Base-by-base conservation (phyloP, 352 stramenopile species). In the Pythium brachiatum region DNA sequence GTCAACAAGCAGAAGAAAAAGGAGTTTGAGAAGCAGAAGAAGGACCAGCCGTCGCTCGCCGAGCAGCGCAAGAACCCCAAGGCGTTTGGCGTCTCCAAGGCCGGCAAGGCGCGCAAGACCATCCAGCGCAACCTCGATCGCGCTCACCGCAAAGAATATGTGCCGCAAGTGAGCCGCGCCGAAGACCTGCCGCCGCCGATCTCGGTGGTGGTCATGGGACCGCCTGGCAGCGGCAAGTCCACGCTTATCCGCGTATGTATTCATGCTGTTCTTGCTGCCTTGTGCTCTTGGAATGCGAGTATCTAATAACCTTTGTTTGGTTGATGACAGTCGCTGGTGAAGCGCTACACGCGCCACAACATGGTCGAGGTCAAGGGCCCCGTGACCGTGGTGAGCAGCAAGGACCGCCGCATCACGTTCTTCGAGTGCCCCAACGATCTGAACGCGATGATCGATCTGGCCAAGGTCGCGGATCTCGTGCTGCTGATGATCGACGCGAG, bases 281-380 rank as follows among this genome's bases (percentile, higher is more conserved):
- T 16, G 5, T 39, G 1, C 9, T 36, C 8, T 8, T 6, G 15
- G 13, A 32, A 2, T 46, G 52, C 1, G n/a, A 23, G 13, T 48
- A 5, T 26, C 21, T 26, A 20, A 18, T 18, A 16, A 43, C 18
- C 11, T 20, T 60, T 15, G 29, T 52, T 16, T 55, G 34, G 9
- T 8, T 25, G 36, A n/a, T 48, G 63, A 15, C 55, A 88, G 66
- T 98, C 94, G 25, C 76, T 99, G 7, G 97, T 99, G 32, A 99
- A 99, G 80, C 83, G 97, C n/a, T 99, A 99, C 81, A 99, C 97
- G 55, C 97, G 96, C 55, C 94, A 99, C 77, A 99, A 98, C 73
- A 81, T 99, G 52, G 91, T 90, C 43, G 90, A 98, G 58, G 86
- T 99, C 46, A 96, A 97, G 47, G 98, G 97, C n/a, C 98, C 98